Base-by-base conservation (phyloP, 371 early-diverging fungal genomes). In the Lichtheimia corymbifera region DNA sequence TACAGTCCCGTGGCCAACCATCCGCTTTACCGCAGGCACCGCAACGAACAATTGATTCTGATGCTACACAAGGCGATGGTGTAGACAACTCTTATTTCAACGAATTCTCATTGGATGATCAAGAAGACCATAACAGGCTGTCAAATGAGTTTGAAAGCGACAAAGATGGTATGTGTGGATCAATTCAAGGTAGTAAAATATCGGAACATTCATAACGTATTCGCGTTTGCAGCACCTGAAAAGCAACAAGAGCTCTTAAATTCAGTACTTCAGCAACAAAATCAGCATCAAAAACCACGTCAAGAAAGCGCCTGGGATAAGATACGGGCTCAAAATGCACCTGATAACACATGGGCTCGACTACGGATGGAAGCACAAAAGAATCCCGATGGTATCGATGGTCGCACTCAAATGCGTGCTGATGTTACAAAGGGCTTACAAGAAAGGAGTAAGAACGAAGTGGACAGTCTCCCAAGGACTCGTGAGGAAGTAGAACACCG, bases 281-380 rank as follows among this genome's bases (percentile, higher is more conserved):
- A 41, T 35, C 63, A 59, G 40, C 35, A 27, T 42, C 61, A 65
- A 25, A 49, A 50, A 9, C 35, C 30, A 11, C 54, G 11, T 18
- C 58, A 73, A 41, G 62, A 59, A 20, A 70, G 73, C 58, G 70
- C 71, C 1, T 77, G 81, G 81, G 81, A 76, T 58, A 70, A 72
- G 41, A 71, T 80, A 25, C 72, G 81, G n/a, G 53, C 74, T 11
- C 59, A 71, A 41, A 77, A 62, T 43, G 50, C 72, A n/a, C 78
- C 78, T 15, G 76, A 71, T 42, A 72, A 58, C 22, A 64, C 78
- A 15, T 80, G 81, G 81, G 56, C 74, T 4, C 73, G 59, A 22
- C 43, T 80, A 18, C 59, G 81, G 20, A 58, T 55, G 55, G 71
- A 80, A 43, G 76, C 81, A 4, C 67, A 70, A 55, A 55, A 70